Evolutionary conservation across 495 filamentous ascomycete genomes (phyloP), one percentile per base, ranked within the genome.

Genomic region (Xeromyces bisporus): DNA sequence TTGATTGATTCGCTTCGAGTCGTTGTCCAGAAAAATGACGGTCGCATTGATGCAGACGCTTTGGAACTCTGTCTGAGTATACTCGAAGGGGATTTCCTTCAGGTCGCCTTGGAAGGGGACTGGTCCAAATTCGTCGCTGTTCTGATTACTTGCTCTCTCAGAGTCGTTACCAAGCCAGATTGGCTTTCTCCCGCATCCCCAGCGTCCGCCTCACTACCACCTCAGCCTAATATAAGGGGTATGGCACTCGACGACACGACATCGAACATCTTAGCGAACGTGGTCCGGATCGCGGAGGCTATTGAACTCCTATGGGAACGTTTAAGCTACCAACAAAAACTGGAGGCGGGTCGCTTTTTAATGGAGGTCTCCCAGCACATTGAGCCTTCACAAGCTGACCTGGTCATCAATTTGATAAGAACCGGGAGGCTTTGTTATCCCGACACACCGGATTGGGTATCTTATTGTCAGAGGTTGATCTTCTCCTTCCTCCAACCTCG

Each of bases 131-230:
- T 60, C 36, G 40, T 52, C 32, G 39, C 48, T 16, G 32, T 60
- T 17, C 66, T 83, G 15, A 67, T 84, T 38, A 50, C 66, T 4
- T 86, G 87, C 46, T 80, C 85, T 42, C 54, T 68, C 31, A 58
- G 66, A 29, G 60, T 79, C 18, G 36, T 48, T 11, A 41, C 51
- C 12, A 51, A 57, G 14, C 31, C 39, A 14, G 48, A 48, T 9
- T 34, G 44, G 10, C 32, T 39, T 9, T 21, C 34, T 9, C 40
- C 44, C 3, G 28, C 39, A 5, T 29, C 43, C 11, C 53, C 42
- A 23, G 32, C 49, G 15, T n/a, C n/a, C n/a, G n/a, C n/a, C n/a
- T n/a, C n/a, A n/a, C 40, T 37, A 6, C 44, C 44, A 3, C 28
- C 30, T 12, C 44, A 41, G 7, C 29, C 39, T 14, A 51, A 42